Evolutionary conservation across 495 filamentous ascomycete species (phyloP), one percentile per base, ranked within the genome.

Genomic region (Lophium mytilinum): DNA sequence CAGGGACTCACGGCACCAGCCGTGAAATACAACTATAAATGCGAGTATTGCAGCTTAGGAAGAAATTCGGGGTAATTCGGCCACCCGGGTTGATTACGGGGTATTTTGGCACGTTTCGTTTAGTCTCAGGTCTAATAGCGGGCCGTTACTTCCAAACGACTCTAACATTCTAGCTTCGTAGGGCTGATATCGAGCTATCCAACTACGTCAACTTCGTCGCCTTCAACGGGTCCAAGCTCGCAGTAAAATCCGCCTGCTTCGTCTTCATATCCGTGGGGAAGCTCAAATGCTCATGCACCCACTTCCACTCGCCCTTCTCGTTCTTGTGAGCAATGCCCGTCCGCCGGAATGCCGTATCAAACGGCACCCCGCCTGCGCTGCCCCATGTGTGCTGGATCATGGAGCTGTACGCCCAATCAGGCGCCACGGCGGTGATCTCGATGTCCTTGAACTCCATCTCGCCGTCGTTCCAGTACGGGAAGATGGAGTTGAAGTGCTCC

Each of bases 321-420:
- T 47, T 47, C 43, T 47, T 47, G 3, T 21, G 14, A 3, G 43
- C 43, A 19, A 47, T 47, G 2, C 43, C 43, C 3, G 43, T 47
- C n/a, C 43, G 14, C n/a, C 43, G 43, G 43, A 47, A 47, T 3
- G 43, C 43, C 18, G 43, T 47, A n/a, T 47, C 43, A 19, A 47
- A 47, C n/a, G 43, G 43, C 43, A 21, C 18, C 3, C 43, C 43
- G 14, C 43, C 43, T 3, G 43, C 43, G 14, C n/a, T 47, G 43
- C 43, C 43, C 43, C 43, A 47, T 18, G 43, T 47, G 43, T 47
- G 43, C 18, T 47, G 43, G 21, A 47, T 47, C 43, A 47, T 47
- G 14, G 43, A 17, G n/a, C n/a, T 17, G 43, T 47, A 47, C 2
- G 43, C 43, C n/a, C 14, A 47, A 4, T 47, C 43, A 3, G 14